Conservation (phyloP, 2,329 filamentous ascomycete genomes). For the Aureobasidium musti region DNA sequence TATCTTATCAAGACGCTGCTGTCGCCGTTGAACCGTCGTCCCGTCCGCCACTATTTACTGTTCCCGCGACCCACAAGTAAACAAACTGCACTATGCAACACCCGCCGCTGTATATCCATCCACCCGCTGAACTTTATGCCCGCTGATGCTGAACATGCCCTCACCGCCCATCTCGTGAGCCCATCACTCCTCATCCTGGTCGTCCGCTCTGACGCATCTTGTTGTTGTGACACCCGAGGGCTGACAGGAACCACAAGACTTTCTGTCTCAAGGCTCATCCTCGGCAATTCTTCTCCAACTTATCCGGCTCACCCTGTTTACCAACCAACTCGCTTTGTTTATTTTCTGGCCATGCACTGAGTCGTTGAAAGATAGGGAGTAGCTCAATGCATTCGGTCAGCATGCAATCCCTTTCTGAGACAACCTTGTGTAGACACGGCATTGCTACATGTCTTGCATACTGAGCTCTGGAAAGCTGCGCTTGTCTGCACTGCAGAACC, state of each 20-base stretch:
- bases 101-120: neutral
- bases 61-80: slow-evolving; percentile 24
- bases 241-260: slow-evolving; percentile 6
- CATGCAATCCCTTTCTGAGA: neutral
- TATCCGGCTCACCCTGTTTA: neutral
- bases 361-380: no score
- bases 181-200: neutral
- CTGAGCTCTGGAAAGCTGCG: no score
- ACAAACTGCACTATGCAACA: slow-evolving; percentile 25
- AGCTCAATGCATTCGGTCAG: neutral
- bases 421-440: no score
- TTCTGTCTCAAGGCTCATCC: neutral
- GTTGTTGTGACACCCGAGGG: neutral
- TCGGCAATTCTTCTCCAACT: neutral
- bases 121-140: neutral
- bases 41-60: slow-evolving; percentile 26
- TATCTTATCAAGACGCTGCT: slow-evolving; percentile 10
- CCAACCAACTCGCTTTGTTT: neutral
- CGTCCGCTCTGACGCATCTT: neutral
- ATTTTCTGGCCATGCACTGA: neutral
- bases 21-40: slow-evolving; percentile 27
- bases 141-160: neutral
- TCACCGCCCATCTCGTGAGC: neutral
- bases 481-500: no score
- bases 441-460: no score